A percentile compares a stretch with the other conserved stretches of the same genome.
These are phyloP conservation scores for Solanum aculeatissimum DNA, from an alignment of 305 asterid genomes.

Conservation along the genomic window DNA sequence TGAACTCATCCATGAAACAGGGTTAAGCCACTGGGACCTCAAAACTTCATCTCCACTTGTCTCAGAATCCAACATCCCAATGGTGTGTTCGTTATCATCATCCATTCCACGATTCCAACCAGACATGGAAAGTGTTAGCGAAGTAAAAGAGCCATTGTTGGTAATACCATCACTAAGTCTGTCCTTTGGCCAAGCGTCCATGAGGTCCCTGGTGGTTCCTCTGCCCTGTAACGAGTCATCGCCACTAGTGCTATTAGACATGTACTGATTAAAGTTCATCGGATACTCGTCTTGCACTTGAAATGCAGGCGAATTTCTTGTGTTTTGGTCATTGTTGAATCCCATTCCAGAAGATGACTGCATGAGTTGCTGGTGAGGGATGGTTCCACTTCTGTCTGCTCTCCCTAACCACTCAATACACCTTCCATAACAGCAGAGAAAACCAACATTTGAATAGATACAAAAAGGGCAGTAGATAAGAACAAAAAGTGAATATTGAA, in stretches of 20 bases:
- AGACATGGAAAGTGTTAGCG: slow-evolving; percentile 38
- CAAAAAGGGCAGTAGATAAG: slow-evolving; percentile 11
- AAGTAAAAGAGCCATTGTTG: slow-evolving; percentile 9
- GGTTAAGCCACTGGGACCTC: slow-evolving; percentile 16
- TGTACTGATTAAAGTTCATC: slow-evolving; percentile 7
- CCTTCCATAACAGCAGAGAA: slow-evolving; percentile 19
- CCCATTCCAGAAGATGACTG: slow-evolving; percentile 12
- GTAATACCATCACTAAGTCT: neutral
- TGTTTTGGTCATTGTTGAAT: neutral
- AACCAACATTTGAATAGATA: slow-evolving; percentile 7
- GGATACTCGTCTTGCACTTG: slow-evolving; percentile 6
- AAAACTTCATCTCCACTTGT: neutral
- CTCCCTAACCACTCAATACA: slow-evolving; percentile 39
- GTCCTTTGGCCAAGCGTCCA: slow-evolving; percentile 34
- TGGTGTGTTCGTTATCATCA: neutral
- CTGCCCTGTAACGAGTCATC: neutral
- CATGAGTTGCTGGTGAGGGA: slow-evolving; percentile 14
- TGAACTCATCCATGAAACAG: slow-evolving; percentile 32
- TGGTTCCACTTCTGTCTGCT: slow-evolving; percentile 17
- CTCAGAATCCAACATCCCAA: slow-evolving; percentile 4
- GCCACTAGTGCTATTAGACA: neutral
- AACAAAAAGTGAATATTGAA: neutral
- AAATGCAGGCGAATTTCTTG: slow-evolving; percentile 2
- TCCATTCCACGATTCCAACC: slow-evolving; percentile 18
- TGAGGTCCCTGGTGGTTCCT: slow-evolving; percentile 30